phyloP scores from a whole-genome alignment of 2,329 filamentous ascomycete species.

The Fusarium neocosmosporiellum region DNA sequence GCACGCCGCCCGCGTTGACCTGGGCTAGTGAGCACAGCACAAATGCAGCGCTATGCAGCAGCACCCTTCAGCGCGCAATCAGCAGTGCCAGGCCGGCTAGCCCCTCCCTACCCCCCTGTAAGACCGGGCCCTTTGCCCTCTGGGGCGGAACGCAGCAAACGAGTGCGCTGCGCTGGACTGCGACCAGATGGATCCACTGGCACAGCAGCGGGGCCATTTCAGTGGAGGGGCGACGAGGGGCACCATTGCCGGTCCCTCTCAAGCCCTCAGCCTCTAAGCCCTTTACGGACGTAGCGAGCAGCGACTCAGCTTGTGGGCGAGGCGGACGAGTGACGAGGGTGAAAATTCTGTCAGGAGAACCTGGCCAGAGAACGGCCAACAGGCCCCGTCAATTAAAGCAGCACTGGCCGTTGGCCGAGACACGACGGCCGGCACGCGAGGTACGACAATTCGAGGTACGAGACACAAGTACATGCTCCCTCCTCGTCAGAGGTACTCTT shows the following conservation, averaged over 20 bases:
- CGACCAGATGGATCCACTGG: conserved; percentile 25
- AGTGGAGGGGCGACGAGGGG: conserved; percentile 40
- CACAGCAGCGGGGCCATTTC: conserved; percentile 42
- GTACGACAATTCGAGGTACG: conserved; percentile 19
- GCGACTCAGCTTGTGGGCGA: conserved; percentile 33
- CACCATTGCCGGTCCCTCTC: conserved; percentile 27
- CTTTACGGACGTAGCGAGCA: conserved; percentile 39
- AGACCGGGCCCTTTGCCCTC: conserved; percentile 18
- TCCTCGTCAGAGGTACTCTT: conserved; percentile 23
- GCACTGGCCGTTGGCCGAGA: conserved; percentile 38
- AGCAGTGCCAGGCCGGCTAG: conserved; percentile 24
- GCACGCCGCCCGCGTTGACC: conserved; percentile 21
- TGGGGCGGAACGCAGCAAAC: conserved; percentile 12
- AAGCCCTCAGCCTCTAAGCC: conserved; percentile 29
- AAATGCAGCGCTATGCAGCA: conserved; percentile 37
- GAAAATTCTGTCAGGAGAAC: conserved; percentile 50
- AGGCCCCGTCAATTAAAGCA: conserved; percentile 37
- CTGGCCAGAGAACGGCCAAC: conserved; percentile 29
- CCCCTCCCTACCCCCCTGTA: conserved; percentile 28
- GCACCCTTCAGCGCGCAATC: conserved; percentile 25
- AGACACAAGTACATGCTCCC: not conserved
- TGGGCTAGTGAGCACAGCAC: conserved; percentile 25
- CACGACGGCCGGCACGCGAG: conserved; percentile 27
- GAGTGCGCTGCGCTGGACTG: conserved; percentile 27
- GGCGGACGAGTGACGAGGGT: conserved; percentile 40